Percentiles rank a stretch among this genome's conserved stretches.
Conservation (phyloP, 441 rosid species). For the Pelargonium citronellum region DNA sequence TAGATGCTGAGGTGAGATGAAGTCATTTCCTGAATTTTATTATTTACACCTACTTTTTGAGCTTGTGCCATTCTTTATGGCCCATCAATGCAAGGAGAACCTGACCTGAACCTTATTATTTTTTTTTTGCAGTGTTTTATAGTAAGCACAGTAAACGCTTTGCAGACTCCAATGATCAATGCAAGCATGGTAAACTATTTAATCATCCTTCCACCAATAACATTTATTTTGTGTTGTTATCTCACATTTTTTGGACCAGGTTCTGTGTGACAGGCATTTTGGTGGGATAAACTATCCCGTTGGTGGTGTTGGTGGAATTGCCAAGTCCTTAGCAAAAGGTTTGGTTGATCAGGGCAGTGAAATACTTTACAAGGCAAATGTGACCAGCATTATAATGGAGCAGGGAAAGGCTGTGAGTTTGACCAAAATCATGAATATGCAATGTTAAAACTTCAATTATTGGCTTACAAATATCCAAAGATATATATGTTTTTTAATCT, state of each 20-base stretch:
- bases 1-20: constrained; percentile 79
- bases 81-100: constrained; percentile 6
- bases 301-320: constrained; percentile 95
- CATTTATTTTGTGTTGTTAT: constrained; percentile 14
- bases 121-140: constrained; percentile 76
- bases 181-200: constrained; percentile 73
- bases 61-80: background rate
- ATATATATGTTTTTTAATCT: background rate
- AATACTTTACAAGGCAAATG: constrained; percentile 81
- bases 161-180: constrained; percentile 92
- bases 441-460: constrained; percentile 13
- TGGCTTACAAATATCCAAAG: constrained; percentile 6
- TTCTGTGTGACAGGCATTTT: constrained; percentile 92
- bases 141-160: constrained; percentile 82
- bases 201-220: constrained; percentile 7
- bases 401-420: constrained; percentile 77
- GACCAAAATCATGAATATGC: constrained; percentile 11
- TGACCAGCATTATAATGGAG: constrained; percentile 60
- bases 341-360: constrained; percentile 73
- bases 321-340: constrained; percentile 73
- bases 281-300: constrained; percentile 95
- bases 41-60: background rate
- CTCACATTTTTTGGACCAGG: constrained; percentile 40
- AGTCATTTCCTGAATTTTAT: constrained; percentile 16
- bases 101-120: background rate